Percentiles rank a stretch among this genome's conserved stretches.
These are phyloP conservation scores for Leishmania guyanensis DNA, from an alignment of 208 protist species.

Conservation along the genomic window DNA sequence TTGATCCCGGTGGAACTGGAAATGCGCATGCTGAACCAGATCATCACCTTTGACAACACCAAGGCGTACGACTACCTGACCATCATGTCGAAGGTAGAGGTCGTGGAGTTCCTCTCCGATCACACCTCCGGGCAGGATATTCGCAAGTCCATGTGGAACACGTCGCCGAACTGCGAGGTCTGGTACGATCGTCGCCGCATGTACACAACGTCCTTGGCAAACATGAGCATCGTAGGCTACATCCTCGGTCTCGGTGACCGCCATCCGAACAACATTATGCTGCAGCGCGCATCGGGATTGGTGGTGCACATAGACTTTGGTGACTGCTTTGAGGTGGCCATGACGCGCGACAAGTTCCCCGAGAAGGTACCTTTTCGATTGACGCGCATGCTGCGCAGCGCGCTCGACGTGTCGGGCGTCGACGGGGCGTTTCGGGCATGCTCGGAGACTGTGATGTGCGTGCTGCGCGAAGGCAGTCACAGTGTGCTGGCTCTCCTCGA, in stretches of 20 bases:
- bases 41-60: conserved; percentile 76
- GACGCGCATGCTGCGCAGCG: conserved; percentile 99
- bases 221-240: conserved; percentile 99
- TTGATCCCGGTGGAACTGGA: conserved; percentile 73
- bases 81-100: conserved; percentile 89
- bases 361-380: conserved; percentile 99
- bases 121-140: conserved; percentile 97
- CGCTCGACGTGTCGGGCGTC: conserved; percentile 99
- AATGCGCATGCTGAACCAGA: conserved; percentile 84
- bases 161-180: conserved; percentile 94
- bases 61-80: conserved; percentile 87
- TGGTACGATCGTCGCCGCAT: conserved; percentile 98
- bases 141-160: conserved; percentile 96
- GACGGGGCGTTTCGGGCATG: conserved; percentile 97
- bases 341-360: conserved; percentile 98
- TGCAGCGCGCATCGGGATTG: conserved; percentile 95
- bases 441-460: conserved; percentile 97
- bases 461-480: conserved; percentile 98
- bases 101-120: conserved; percentile 96
- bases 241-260: conserved; percentile 99
- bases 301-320: conserved; percentile 99
- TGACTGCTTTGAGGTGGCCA: conserved; percentile 99
- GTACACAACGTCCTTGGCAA: conserved; percentile 98
- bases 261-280: conserved; percentile 99
- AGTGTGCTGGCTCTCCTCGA: conserved; percentile 99